A percentile compares a stretch with the other conserved stretches of the same genome.
These are phyloP conservation scores for Verticillium alfalfae DNA, from an alignment of 2,329 filamentous ascomycete species.

Conservation along the genomic window DNA sequence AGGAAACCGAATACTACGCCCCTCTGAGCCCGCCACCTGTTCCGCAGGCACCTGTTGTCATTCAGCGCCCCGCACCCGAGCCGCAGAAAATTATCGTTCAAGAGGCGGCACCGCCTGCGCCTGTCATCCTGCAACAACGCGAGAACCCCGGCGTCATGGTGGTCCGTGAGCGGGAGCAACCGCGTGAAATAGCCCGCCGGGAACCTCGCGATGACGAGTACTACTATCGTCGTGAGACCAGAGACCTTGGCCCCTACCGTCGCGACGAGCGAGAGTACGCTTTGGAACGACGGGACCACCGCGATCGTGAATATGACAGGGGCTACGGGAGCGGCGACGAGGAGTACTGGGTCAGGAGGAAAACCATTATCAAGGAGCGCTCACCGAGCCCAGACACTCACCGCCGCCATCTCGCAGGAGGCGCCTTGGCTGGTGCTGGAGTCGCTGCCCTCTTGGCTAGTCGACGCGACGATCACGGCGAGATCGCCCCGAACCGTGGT, in stretches of 20 bases:
- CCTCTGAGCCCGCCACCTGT: constrained; percentile 40
- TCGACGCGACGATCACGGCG: constrained; percentile 45
- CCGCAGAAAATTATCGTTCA: constrained; percentile 57
- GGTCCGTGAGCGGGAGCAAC: constrained; percentile 33
- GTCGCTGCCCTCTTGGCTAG: constrained; percentile 53
- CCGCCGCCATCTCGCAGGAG: constrained; percentile 56
- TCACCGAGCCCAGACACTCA: constrained; percentile 47
- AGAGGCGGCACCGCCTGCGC: constrained; percentile 47
- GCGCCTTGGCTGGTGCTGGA: constrained; percentile 59
- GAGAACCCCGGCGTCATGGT: constrained; percentile 39
- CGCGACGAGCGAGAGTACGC: constrained; percentile 19
- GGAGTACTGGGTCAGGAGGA: constrained; percentile 34
- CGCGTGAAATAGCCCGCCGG: constrained; percentile 26
- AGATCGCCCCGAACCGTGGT: constrained; percentile 44
- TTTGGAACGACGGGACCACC: constrained; percentile 19
- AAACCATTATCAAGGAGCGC: constrained; percentile 41
- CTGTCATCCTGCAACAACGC: constrained; percentile 40
- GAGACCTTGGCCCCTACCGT: constrained; percentile 30
- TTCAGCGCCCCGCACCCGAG: constrained; percentile 49
- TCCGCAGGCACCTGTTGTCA: constrained; percentile 42
- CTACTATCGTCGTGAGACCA: constrained; percentile 43
- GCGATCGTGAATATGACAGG: constrained; percentile 20
- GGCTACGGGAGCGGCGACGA: constrained; percentile 31
- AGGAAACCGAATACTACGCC: constrained; percentile 58
- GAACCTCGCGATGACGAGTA: constrained; percentile 43